Evolutionary conservation across 2,329 filamentous ascomycete genomes (phyloP).

Genomic region (Exserohilum turcica): DNA sequence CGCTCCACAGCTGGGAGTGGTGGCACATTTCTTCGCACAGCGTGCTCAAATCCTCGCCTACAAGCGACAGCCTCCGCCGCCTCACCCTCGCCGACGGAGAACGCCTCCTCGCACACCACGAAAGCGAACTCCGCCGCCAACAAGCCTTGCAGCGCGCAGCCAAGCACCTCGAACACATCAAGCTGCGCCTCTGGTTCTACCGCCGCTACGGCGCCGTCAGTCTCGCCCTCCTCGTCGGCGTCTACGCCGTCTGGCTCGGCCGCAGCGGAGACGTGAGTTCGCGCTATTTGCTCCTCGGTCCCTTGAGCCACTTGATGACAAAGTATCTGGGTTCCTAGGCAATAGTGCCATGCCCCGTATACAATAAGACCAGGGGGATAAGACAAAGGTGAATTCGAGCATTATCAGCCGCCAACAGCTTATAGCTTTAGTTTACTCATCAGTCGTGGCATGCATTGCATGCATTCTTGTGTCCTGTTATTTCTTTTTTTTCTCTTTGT

Average conservation of each 20-base stretch:
- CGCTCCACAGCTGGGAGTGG: slow-evolving; percentile 70
- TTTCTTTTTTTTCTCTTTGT: too few relatives aligned
- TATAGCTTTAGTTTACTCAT: too few relatives aligned
- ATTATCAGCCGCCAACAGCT: slow-evolving; percentile 9
- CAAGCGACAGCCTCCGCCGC: slow-evolving; percentile 54
- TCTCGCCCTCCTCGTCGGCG: slow-evolving; percentile 57
- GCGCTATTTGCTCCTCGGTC: slow-evolving; percentile 18
- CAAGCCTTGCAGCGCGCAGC: slow-evolving; percentile 56
- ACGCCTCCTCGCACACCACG: slow-evolving; percentile 71
- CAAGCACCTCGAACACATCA: slow-evolving; percentile 43
- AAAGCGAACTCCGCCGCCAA: slow-evolving; percentile 69
- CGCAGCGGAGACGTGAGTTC: slow-evolving; percentile 18
- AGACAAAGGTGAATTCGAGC: slow-evolving; percentile 11
- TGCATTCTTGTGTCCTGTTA: too few relatives aligned
- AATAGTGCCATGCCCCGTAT: background rate
- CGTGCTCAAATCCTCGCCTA: slow-evolving; percentile 80
- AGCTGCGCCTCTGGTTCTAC: slow-evolving; percentile 66
- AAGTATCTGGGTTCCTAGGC: slow-evolving; percentile 16
- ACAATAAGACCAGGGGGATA: too few relatives aligned
- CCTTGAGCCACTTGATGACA: slow-evolving; percentile 24
- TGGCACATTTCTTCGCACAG: slow-evolving; percentile 72
- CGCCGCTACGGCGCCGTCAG: slow-evolving; percentile 61
- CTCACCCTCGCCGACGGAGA: slow-evolving; percentile 71
- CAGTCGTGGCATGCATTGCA: too few relatives aligned
- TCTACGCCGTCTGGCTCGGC: slow-evolving; percentile 45